Conservation (phyloP, 441 rosid genomes). For the Populus hybrid region DNA sequence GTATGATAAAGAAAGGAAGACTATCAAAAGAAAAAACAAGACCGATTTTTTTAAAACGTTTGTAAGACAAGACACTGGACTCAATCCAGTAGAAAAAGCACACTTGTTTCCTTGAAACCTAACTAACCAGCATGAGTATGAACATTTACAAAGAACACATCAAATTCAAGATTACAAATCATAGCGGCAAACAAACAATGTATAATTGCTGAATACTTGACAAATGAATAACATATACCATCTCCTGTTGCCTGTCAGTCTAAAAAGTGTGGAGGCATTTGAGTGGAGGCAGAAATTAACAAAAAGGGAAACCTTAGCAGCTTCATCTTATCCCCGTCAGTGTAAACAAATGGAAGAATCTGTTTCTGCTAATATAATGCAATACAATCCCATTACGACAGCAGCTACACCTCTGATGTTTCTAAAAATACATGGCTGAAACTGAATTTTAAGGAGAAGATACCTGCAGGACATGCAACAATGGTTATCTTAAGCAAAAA, state of each 20-base stretch:
- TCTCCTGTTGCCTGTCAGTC: slow-evolving; percentile 2
- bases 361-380: neutral
- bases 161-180: neutral
- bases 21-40: neutral
- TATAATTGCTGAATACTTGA: slow-evolving; percentile 10
- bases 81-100: neutral
- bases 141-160: neutral
- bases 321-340: slow-evolving; percentile 19
- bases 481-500: slow-evolving; percentile 6
- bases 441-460: slow-evolving; percentile 13
- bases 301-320: slow-evolving; percentile 24
- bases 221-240: slow-evolving; percentile 22
- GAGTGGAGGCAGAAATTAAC: slow-evolving; percentile 27
- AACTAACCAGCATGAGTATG: neutral
- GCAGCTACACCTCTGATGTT: neutral
- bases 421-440: slow-evolving; percentile 18
- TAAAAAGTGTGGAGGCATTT: neutral
- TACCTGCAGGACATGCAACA: slow-evolving; percentile 26
- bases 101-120: neutral
- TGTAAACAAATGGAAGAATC: neutral
- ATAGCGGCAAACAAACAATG: neutral
- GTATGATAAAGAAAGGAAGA: neutral
- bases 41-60: neutral
- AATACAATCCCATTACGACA: slow-evolving; percentile 14
- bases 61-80: neutral